Evolutionary conservation across 2,329 filamentous ascomycete species (phyloP).

Genomic region (Talaromyces marneffei): DNA sequence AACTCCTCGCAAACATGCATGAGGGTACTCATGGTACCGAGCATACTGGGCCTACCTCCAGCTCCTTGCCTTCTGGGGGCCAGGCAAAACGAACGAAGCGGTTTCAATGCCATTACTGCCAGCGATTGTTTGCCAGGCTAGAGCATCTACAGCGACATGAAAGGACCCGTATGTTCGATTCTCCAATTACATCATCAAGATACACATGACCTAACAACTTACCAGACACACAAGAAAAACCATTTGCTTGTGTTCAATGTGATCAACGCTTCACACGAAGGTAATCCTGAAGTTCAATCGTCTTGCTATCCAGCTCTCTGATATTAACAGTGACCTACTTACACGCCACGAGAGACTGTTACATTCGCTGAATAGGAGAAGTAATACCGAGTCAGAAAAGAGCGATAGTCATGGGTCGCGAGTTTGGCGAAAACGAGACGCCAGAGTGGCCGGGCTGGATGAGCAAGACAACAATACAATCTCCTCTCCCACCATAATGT

Average conservation of each 20-base stretch:
- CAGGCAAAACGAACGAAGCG: constrained; percentile 5
- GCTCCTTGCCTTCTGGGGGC: too few species aligned
- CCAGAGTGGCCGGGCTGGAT: constrained; percentile 2
- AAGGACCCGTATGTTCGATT: constrained; percentile 25
- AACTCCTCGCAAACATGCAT: too few species aligned
- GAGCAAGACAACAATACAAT: constrained; percentile 22
- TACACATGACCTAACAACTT: too few species aligned
- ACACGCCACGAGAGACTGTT: constrained; percentile 38
- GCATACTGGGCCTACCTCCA: too few species aligned
- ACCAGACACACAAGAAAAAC: constrained; percentile 36
- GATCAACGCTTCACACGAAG: constrained; percentile 40
- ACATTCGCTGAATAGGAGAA: constrained; percentile 18
- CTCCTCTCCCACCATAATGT: constrained; percentile 18
- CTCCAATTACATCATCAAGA: too few species aligned
- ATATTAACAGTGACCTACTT: constrained; percentile 31
- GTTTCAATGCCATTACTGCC: constrained; percentile 19
- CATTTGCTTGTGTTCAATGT: constrained; percentile 36
- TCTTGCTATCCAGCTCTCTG: too few species aligned
- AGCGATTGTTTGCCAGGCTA: constrained; percentile 27
- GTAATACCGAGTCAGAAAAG: not conserved
- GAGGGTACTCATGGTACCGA: too few species aligned
- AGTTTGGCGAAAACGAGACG: constrained; percentile 10
- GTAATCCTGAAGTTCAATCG: too few species aligned
- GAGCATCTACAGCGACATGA: constrained; percentile 40
- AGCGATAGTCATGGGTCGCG: not conserved